These are phyloP conservation scores for Eucalyptus marginata DNA, from an alignment of 345 rosid genomes.

Conservation along the genomic window DNA sequence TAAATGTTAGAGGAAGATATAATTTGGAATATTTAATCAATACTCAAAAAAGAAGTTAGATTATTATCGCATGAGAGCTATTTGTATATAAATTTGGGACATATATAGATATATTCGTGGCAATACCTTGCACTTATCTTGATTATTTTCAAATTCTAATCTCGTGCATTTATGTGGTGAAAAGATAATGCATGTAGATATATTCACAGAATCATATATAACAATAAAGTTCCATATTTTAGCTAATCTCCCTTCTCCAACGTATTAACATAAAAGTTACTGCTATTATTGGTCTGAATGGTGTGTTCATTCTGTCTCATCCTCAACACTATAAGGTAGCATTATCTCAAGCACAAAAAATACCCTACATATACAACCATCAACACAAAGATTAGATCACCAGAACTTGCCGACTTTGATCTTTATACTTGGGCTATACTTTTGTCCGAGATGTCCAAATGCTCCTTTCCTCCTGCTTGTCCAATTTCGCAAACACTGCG, in stretches of 20 bases:
- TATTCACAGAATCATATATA: neutral
- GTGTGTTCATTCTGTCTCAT: neutral
- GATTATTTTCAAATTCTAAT: neutral
- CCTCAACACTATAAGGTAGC: neutral
- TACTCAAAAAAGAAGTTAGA: too few species aligned
- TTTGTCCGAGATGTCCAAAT: neutral
- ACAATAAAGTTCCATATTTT: too few species aligned
- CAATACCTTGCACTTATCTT: neutral
- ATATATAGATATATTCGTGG: neutral
- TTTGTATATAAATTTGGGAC: neutral
- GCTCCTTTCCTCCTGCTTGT: neutral
- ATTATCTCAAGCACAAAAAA: neutral
- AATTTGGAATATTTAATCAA: neutral
- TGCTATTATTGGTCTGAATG: neutral
- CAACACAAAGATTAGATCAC: neutral
- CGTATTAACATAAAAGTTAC: neutral
- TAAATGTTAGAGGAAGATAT: too few species aligned
- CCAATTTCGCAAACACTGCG: too few species aligned
- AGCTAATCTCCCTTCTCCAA: neutral
- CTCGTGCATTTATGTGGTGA: neutral
- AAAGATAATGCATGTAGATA: neutral
- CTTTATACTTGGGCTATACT: neutral
- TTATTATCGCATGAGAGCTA: too few species aligned
- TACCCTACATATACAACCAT: neutral
- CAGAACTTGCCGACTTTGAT: neutral